A percentile compares a stretch with the other conserved stretches of the same genome.
Evolutionary conservation across 148 eudicot species (phyloP).

Genomic region (Rhododendron kiyosumense): DNA sequence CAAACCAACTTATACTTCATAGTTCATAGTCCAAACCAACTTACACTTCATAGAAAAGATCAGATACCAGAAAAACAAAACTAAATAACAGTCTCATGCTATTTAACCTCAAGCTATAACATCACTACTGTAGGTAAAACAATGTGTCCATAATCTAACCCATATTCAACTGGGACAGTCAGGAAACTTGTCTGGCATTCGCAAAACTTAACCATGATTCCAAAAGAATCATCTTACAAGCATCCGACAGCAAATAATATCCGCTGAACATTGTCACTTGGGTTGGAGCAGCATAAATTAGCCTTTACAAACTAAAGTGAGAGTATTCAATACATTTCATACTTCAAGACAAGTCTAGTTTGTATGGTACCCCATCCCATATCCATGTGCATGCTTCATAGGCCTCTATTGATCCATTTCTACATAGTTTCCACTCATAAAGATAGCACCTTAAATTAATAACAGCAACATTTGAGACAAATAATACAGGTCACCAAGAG

Average conservation of each 20-base stretch:
- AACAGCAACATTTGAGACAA: background rate
- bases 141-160: background rate
- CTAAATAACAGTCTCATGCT: background rate
- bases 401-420: constrained; percentile 3
- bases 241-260: background rate
- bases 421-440: background rate
- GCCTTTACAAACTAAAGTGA: background rate
- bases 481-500: background rate
- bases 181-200: background rate
- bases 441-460: constrained; percentile 1
- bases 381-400: background rate
- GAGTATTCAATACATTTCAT: background rate
- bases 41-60: background rate
- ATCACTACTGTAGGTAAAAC: background rate
- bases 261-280: background rate
- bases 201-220: background rate
- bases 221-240: background rate
- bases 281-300: background rate
- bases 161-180: background rate
- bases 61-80: background rate
- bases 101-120: background rate
- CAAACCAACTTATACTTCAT: background rate
- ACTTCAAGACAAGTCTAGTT: background rate
- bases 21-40: background rate
- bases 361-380: background rate